These are phyloP conservation scores for Fusarium illudens DNA, from an alignment of 2,329 filamentous ascomycete species.

Conservation along the genomic window DNA sequence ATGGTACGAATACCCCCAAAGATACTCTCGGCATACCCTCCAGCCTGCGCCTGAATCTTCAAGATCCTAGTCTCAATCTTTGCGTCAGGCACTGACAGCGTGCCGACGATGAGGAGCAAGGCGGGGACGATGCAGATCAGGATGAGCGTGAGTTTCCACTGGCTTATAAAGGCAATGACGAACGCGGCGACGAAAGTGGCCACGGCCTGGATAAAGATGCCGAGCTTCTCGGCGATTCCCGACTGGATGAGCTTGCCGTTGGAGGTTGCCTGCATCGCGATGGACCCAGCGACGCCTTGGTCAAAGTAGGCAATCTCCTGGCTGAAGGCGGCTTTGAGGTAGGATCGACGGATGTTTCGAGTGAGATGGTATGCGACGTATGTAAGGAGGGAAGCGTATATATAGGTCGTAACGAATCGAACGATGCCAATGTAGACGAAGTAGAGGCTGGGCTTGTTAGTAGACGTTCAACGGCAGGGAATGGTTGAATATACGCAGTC, in stretches of 20 bases:
- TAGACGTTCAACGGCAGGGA: not conserved
- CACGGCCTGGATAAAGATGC: conserved; percentile 46
- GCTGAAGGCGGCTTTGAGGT: conserved; percentile 56
- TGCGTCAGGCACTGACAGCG: conserved; percentile 39
- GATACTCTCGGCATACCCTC: conserved; percentile 45
- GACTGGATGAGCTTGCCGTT: conserved; percentile 46
- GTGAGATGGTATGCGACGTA: conserved; percentile 59
- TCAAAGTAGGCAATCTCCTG: conserved; percentile 55
- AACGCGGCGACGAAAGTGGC: conserved; percentile 50
- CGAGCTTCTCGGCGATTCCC: not conserved
- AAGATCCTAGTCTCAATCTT: conserved; percentile 38
- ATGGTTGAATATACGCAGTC: not conserved
- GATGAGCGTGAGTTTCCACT: conserved; percentile 54
- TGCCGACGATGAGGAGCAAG: conserved; percentile 38
- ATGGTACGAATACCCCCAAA: conserved; percentile 48
- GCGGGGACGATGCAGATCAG: conserved; percentile 38
- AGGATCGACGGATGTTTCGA: conserved; percentile 55
- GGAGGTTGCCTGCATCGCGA: conserved; percentile 45
- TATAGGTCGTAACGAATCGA: conserved; percentile 58
- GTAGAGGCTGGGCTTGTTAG: conserved; percentile 51
- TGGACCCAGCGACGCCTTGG: conserved; percentile 6
- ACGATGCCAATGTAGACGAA: conserved; percentile 66
- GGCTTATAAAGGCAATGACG: conserved; percentile 45
- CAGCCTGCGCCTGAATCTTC: conserved; percentile 42
- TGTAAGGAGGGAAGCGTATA: conserved; percentile 52